Evolutionary conservation across 352 stramenopile species (phyloP).

Genomic region (Phytophthora macrochlamydospora): DNA sequence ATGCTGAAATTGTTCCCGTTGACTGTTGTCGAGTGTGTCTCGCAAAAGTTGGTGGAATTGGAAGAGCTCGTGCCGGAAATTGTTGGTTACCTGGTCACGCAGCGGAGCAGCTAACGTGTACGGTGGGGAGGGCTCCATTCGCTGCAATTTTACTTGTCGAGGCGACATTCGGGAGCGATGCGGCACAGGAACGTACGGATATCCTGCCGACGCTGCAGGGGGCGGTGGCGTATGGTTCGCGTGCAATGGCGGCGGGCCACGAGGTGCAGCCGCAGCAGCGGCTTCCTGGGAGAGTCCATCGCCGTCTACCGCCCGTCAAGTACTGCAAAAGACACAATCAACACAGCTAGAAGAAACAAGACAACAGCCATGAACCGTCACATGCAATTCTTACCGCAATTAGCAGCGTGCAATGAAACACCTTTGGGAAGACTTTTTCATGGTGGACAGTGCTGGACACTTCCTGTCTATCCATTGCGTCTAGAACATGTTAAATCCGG

Average conservation of each 20-base stretch:
- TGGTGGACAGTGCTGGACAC: not conserved
- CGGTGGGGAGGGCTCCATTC: slow-evolving; percentile 27
- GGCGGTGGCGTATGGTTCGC: slow-evolving; percentile 14
- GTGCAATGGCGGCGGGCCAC: slow-evolving; percentile 22
- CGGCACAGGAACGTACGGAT: slow-evolving; percentile 10
- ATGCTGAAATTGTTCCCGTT: slow-evolving; percentile 11
- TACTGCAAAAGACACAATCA: slow-evolving; percentile 9
- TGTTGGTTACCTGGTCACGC: slow-evolving; percentile 40
- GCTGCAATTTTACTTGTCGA: slow-evolving; percentile 41
- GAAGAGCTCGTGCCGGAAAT: slow-evolving; percentile 69
- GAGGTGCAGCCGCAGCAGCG: slow-evolving; percentile 22
- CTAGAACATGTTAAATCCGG: slow-evolving; percentile 87
- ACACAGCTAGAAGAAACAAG: not conserved
- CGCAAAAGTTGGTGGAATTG: slow-evolving; percentile 71
- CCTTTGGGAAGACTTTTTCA: slow-evolving; percentile 8
- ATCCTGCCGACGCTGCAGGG: slow-evolving; percentile 18
- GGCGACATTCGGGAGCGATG: slow-evolving; percentile 33
- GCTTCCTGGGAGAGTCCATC: slow-evolving; percentile 20
- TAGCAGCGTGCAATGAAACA: slow-evolving; percentile 5
- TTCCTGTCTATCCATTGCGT: slow-evolving; percentile 7
- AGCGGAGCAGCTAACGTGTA: slow-evolving; percentile 31
- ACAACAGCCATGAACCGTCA: slow-evolving; percentile 9
- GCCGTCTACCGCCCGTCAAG: not conserved
- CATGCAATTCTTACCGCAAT: slow-evolving; percentile 14
- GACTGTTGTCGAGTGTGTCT: slow-evolving; percentile 34